Evolutionary conservation across 352 stramenopile species (phyloP).

Genomic region (Pythium aphanidermatum): DNA sequence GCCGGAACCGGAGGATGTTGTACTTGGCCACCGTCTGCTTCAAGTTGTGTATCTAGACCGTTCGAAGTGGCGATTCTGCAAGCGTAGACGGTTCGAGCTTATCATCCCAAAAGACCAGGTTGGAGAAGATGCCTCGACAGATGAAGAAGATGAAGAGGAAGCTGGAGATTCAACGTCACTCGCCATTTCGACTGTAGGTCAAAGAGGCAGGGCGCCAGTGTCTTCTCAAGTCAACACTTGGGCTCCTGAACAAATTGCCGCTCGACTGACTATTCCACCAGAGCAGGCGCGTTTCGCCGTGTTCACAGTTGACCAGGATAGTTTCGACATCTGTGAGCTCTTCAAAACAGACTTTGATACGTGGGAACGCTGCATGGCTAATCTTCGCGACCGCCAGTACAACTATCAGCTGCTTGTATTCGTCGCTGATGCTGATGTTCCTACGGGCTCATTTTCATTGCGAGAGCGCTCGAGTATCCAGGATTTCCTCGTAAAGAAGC

Average conservation of each 20-base stretch:
- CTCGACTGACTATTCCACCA: conserved; percentile 35
- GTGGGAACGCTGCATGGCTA: conserved; percentile 17
- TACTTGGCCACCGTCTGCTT: conserved; percentile 47
- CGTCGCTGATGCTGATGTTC: conserved; percentile 45
- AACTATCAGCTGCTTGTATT: conserved; percentile 69
- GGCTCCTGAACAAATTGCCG: conserved; percentile 17
- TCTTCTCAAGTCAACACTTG: conserved; percentile 5
- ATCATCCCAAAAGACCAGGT: conserved; percentile 34
- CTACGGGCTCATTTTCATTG: conserved; percentile 29
- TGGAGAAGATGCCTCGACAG: conserved; percentile 20
- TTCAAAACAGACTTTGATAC: conserved; percentile 25
- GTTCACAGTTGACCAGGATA: conserved; percentile 55
- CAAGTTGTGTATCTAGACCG: conserved; percentile 70
- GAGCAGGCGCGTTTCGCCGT: conserved; percentile 51
- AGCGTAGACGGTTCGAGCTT: conserved; percentile 46
- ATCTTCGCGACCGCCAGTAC: conserved; percentile 17
- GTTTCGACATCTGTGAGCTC: conserved; percentile 72
- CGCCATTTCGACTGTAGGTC: conserved; percentile 2
- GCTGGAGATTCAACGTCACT: conserved; percentile 4
- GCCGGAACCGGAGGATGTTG: conserved; percentile 34
- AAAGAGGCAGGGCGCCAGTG: background rate
- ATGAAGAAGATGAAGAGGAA: conserved; percentile 24
- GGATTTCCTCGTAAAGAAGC: conserved; percentile 50
- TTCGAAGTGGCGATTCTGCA: conserved; percentile 53
- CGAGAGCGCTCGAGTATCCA: conserved; percentile 50